Percentiles rank a stretch among this genome's conserved stretches.
phyloP scores from a whole-genome alignment of 192 early-diverging fungal species.

The Rhizophlyctis rosea region DNA sequence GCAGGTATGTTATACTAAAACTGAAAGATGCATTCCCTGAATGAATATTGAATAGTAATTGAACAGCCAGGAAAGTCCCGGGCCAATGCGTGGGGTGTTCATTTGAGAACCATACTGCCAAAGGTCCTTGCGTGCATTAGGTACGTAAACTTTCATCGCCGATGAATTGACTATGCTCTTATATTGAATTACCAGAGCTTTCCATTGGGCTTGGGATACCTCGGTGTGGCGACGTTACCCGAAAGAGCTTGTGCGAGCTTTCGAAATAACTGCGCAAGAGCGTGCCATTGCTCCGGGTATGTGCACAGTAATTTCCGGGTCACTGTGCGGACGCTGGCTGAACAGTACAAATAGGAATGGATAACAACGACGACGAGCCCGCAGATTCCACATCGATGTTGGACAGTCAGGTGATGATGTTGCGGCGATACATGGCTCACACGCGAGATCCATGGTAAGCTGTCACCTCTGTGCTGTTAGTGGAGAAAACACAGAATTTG shows the following conservation, averaged over 20 bases:
- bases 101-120: background rate
- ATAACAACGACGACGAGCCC: background rate
- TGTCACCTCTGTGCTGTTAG: background rate
- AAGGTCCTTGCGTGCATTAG: slow-evolving; percentile 13
- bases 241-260: slow-evolving; percentile 6
- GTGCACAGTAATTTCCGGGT: too few species aligned
- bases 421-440: slow-evolving; percentile 17
- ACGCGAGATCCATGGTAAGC: slow-evolving; percentile 33
- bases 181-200: slow-evolving; percentile 2
- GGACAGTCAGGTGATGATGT: slow-evolving; percentile 10
- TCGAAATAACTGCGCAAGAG: slow-evolving; percentile 12
- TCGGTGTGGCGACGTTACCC: slow-evolving; percentile 18
- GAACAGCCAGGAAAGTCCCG: too few species aligned
- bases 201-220: slow-evolving; percentile 32
- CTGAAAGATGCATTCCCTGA: too few species aligned
- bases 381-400: background rate
- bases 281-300: slow-evolving; percentile 6
- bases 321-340: too few species aligned
- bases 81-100: background rate
- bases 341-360: too few species aligned
- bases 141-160: slow-evolving; percentile 9
- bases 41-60: too few species aligned
- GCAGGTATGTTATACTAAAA: too few species aligned
- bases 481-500: background rate
- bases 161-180: too few species aligned